Base-by-base conservation (phyloP, 352 stramenopile genomes). In the Phytophthora parvispora region DNA sequence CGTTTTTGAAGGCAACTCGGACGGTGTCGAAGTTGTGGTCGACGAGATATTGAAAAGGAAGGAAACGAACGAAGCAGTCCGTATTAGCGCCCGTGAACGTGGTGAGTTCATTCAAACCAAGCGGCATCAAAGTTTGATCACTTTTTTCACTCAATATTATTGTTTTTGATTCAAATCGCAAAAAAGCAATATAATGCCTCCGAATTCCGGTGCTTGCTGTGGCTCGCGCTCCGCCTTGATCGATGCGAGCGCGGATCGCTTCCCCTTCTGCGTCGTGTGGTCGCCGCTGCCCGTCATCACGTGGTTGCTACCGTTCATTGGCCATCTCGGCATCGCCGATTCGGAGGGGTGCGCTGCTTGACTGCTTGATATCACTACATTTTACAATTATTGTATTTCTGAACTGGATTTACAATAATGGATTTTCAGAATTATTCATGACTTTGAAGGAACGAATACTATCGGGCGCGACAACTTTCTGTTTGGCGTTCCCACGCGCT, bases 241-340 rank as follows among this genome's bases (percentile, higher is more conserved):
- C 52, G 67, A 84, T 51, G 36, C 64, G 13, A 60, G 51, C 12
- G 60, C 49, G 10, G 71, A 84, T 42, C 83, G 83, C 53, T 97
- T 92, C 70, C 93, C 92, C 15, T 97, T 95, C 77, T 97, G 92
- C 67, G 87, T 98, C 49, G 91, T 98, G 38, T 98, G 92, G 93
- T 93, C 84, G 25, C 92, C 93, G 27, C 70, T 98, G 9, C 92
- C 92, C 4, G 29, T 88, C 15, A 78, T 98, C 52, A 98, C 93
- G 45, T 98, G 89, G 85, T 68, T 98, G 25, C 64, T 98, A 31
- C 97, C 97, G 15, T 98, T 99, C 78, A 98, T 99, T 75, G 97
- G 97, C 34, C 97, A 97, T 61, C 70, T 98, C 73, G 95, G 97
- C 48, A 98, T 99, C 65, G 80, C 91, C n/a, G 91, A 97, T 50